Evolutionary conservation across 2,329 filamentous ascomycete species (phyloP), one percentile per base, ranked within the genome.

Genomic region (Periglandula ipomoeae): DNA sequence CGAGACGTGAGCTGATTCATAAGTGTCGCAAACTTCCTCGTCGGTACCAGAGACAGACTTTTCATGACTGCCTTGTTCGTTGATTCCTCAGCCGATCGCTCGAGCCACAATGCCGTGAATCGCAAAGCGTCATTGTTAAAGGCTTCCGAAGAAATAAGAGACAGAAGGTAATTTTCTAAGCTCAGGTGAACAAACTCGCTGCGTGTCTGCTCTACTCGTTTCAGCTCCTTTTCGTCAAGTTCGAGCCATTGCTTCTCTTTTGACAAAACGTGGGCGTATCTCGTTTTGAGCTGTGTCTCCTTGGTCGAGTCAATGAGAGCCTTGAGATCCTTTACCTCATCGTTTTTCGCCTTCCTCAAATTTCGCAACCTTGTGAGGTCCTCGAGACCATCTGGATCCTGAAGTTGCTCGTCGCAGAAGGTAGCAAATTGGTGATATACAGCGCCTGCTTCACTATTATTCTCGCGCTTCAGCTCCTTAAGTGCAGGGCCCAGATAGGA

Each of bases 1-100:
- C 93, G 83, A n/a, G 94, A 98, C 5, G 90, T 91, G 27, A 98
- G 76, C 64, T 99, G 93, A 60, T 96, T 98, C 82, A 95, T 95
- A 46, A 98, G 72, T 3, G 85, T 71, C 1, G 89, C 91, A 62
- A 99, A 95, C 61, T 98, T 98, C 52, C 87, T 80, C 50, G 88
- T 95, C 2, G 91, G 85, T 0, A 97, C 91, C 46, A 79, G 74
- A 4, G 72, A 67, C 15, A 98, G 71, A 59, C 89, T 72, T 51
- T 78, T 80, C 48, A 72, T 72, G 19, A 95, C 89, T 2, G 87
- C 84, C 42, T 78, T 76, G 58, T 95, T 97, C 3, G 89, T 88
- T 24, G 81, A 74, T 5, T 81, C 73, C 50, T 85, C 84, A n/a
- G 81, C 79, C 0, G 88, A 85, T 52, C 90, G 81, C 61, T 95